Evolutionary conservation across 2,329 filamentous ascomycete genomes (phyloP), one percentile per base, ranked within the genome.

Genomic region (Apiospora aurea): DNA sequence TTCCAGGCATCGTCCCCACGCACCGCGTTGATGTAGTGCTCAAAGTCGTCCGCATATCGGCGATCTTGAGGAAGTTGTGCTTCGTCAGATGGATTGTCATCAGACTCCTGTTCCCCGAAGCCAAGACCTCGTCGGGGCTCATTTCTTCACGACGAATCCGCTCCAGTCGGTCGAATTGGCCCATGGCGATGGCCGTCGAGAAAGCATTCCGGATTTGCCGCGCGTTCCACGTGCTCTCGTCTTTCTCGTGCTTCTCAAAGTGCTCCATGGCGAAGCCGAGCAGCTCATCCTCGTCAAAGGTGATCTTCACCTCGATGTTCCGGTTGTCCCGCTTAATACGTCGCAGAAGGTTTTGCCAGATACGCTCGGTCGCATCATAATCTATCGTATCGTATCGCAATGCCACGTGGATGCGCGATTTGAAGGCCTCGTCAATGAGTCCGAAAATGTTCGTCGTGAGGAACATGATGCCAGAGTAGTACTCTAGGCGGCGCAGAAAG

Each of bases 171-270:
- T 75, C 72, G 67, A 72, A 74, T 13, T 72, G 71, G 13, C 74
- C 75, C 49, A 76, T 53, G 10, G 75, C 74, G 34, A 75, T 75
- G 26, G 76, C 76, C 13, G 76, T 77, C 71, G 76, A 76, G 73
- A 79, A 73, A 0, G 75, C 76, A 68, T 78, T 79, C 26, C 76
- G 75, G 66, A 79, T 79, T 70, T 78, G 77, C 13, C 77, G 73
- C 24, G 75, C 77, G 71, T 79, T 79, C 75, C 53, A 77, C 29
- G 53, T 74, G 18, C 26, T 46, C 7, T 57, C 61, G 26, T 61
- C 72, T 61, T 67, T 53, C 21, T 46, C 29, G 16, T 73, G 44
- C 34, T 72, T 43, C 1, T 72, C 49, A 53, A 72, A 75, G 53
- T 75, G 73, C 34, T 68, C 51, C 38, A 71, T 67, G 1, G 74